Evolutionary conservation across 768 basidiomycete species (phyloP).

Genomic region (Pulveroboletus sp.): DNA sequence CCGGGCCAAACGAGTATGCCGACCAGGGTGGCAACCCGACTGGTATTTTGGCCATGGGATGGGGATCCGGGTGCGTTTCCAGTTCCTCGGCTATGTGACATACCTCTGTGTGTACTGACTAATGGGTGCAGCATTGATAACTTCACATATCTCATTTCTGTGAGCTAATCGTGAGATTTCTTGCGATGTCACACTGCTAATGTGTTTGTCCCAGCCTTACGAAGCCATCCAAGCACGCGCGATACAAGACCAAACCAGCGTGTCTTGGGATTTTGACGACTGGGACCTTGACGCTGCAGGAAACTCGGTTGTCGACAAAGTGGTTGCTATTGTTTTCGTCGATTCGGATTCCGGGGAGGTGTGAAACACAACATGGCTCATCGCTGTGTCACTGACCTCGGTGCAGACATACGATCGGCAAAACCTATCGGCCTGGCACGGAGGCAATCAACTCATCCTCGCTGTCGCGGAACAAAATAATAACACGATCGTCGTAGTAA

Average conservation of each 20-base stretch:
- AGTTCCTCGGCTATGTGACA: neutral
- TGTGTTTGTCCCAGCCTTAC: conserved; percentile 48
- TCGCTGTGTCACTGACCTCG: conserved; percentile 1
- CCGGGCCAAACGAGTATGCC: conserved; percentile 68
- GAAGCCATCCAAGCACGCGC: conserved; percentile 79
- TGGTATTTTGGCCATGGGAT: conserved; percentile 86
- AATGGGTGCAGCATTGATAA: neutral
- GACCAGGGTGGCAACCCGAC: conserved; percentile 58
- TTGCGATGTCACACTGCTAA: neutral
- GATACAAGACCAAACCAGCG: conserved; percentile 58
- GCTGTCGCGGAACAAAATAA: conserved; percentile 63
- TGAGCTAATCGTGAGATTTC: conserved; percentile 29
- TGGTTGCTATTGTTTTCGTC: conserved; percentile 78
- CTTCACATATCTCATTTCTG: conserved; percentile 62
- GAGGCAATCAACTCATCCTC: conserved; percentile 39
- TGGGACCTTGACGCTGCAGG: conserved; percentile 56
- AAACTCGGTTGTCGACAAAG: conserved; percentile 45
- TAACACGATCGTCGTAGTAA: conserved; percentile 79
- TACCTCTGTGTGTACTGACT: no score
- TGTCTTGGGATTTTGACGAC: conserved; percentile 71
- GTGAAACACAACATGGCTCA: neutral
- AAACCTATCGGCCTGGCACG: conserved; percentile 40
- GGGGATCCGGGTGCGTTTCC: conserved; percentile 67
- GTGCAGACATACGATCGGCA: conserved; percentile 33
- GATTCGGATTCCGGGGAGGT: conserved; percentile 83